These are phyloP conservation scores for Sclerospora graminicola DNA, from an alignment of 352 stramenopile genomes.

Conservation along the genomic window DNA sequence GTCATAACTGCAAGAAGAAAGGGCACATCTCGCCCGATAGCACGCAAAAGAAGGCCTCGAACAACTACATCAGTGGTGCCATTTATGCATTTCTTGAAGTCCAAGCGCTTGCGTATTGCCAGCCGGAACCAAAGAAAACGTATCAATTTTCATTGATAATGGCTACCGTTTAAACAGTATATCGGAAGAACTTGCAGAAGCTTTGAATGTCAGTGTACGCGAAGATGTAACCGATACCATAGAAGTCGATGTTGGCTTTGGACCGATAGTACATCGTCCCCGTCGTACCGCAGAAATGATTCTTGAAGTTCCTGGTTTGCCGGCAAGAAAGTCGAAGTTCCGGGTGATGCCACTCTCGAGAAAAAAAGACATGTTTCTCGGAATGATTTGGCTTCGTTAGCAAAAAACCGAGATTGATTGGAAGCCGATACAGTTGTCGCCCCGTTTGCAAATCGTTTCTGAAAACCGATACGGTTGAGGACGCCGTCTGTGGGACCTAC, in stretches of 20 bases:
- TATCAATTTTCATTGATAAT: conserved; percentile 3
- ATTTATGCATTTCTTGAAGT: conserved; percentile 1
- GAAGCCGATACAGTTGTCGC: not conserved
- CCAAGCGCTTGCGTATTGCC: not conserved
- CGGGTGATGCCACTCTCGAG: not conserved
- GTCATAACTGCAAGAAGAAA: not conserved
- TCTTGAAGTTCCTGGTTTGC: conserved; percentile 1
- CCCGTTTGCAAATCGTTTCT: not conserved
- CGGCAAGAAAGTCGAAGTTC: not conserved
- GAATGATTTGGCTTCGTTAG: not conserved
- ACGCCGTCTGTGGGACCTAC: not conserved
- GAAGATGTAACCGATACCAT: not conserved
- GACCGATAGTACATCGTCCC: not conserved
- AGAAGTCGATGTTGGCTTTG: conserved; percentile 1
- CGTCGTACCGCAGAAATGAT: conserved; percentile 1
- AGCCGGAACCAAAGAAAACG: not conserved
- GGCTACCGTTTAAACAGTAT: conserved; percentile 1
- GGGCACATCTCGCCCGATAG: not conserved
- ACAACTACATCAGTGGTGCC: not conserved
- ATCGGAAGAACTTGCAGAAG: not conserved
- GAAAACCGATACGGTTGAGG: not conserved
- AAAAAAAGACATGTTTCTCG: not conserved
- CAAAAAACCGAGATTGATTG: conserved; percentile 1
- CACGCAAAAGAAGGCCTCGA: not conserved
- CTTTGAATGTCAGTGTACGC: not conserved